A percentile compares a stretch with the other conserved stretches of the same genome.
Conservation (phyloP, 1,139 yeast genomes). For the Lodderomyces margitis region DNA sequence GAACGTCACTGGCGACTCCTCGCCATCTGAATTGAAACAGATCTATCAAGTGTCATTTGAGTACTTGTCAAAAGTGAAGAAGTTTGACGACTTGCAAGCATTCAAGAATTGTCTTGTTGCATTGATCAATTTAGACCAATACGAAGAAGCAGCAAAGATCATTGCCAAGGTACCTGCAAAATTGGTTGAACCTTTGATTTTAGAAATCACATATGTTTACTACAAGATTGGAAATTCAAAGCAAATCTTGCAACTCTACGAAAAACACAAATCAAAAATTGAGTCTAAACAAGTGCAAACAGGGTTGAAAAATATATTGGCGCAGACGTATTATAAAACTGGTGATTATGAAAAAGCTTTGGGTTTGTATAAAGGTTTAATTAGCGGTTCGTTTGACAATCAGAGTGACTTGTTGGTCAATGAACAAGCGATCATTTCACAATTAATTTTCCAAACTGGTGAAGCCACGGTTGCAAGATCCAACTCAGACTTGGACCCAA, state of each 20-base stretch:
- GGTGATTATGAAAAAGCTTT: constrained; percentile 61
- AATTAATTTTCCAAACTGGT: constrained; percentile 26
- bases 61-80: constrained; percentile 40
- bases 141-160: constrained; percentile 52
- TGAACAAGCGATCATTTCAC: constrained; percentile 67
- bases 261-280: constrained; percentile 16
- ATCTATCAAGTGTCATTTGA: constrained; percentile 44
- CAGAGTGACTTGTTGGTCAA: constrained; percentile 64
- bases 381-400: constrained; percentile 39
- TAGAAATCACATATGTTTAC: constrained; percentile 68
- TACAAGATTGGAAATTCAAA: constrained; percentile 59
- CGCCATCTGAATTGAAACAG: constrained; percentile 35
- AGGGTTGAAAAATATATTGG: constrained; percentile 72
- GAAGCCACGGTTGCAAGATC: constrained; percentile 9
- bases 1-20: constrained; percentile 28
- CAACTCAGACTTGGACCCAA: constrained; percentile 7
- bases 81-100: constrained; percentile 49
- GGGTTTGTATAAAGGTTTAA: constrained; percentile 51
- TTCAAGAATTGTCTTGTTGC: constrained; percentile 65
- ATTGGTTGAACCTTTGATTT: constrained; percentile 33
- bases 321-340: constrained; percentile 72
- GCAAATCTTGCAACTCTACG: constrained; percentile 41
- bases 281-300: constrained; percentile 15
- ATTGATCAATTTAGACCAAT: constrained; percentile 69
- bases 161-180: constrained; percentile 40